These are phyloP conservation scores for Polysphondylium violaceum DNA, from an alignment of 78 protist genomes.

Conservation along the genomic window DNA sequence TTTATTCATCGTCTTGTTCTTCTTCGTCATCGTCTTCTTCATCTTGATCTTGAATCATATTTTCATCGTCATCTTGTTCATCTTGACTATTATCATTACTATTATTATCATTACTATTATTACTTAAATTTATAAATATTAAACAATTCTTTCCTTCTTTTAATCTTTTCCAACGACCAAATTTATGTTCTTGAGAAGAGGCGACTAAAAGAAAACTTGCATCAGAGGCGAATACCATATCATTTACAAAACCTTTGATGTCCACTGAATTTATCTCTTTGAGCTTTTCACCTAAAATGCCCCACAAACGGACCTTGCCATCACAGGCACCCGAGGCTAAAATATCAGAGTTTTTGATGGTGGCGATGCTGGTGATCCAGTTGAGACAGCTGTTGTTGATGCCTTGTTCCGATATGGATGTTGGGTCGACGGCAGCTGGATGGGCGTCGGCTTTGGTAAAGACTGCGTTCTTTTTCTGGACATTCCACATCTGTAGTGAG, in stretches of 20 bases:
- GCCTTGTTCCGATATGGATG: too few relatives aligned
- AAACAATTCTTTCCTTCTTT: conserved; percentile 41
- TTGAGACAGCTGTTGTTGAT: not conserved
- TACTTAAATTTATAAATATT: conserved; percentile 36
- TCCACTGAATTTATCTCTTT: conserved; percentile 28
- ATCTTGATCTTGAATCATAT: not conserved
- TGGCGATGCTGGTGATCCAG: conserved; percentile 74
- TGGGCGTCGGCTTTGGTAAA: conserved; percentile 59
- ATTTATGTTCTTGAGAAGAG: conserved; percentile 86
- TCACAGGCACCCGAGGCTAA: conserved; percentile 79
- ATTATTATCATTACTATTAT: too few relatives aligned
- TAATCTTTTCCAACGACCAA: conserved; percentile 88
- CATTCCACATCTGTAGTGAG: conserved; percentile 40
- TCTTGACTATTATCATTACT: too few relatives aligned
- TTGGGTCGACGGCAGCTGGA: too few relatives aligned
- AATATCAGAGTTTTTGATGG: conserved; percentile 49
- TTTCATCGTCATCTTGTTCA: not conserved
- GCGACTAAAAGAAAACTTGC: conserved; percentile 77
- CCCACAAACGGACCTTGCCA: conserved; percentile 79
- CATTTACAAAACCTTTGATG: conserved; percentile 84
- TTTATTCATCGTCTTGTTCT: conserved; percentile 23
- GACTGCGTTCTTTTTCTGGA: conserved; percentile 28
- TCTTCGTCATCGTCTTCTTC: conserved; percentile 12
- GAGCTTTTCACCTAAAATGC: conserved; percentile 9
- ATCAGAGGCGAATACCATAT: conserved; percentile 61